phyloP scores from a whole-genome alignment of 306 rosid species.

The Purshia tridentata region DNA sequence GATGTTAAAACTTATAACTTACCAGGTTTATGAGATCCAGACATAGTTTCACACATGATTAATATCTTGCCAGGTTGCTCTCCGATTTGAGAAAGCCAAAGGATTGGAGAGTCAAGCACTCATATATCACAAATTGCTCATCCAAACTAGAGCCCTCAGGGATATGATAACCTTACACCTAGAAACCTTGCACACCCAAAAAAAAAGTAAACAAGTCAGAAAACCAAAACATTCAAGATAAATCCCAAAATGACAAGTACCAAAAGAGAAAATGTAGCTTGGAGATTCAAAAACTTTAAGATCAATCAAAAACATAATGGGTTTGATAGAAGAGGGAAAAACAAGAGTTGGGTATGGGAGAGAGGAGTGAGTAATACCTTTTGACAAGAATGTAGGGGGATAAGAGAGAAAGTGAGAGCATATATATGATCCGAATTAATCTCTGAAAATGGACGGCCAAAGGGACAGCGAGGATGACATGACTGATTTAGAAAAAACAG shows the following conservation, averaged over 20 bases:
- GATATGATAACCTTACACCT: conserved; percentile 16
- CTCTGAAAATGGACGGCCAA: conserved; percentile 23
- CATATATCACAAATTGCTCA: conserved; percentile 36
- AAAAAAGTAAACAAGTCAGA: background rate
- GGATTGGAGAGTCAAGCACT: conserved; percentile 47
- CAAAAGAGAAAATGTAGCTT: background rate
- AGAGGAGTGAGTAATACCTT: conserved; percentile 37
- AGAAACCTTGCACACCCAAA: background rate
- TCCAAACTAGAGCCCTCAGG: conserved; percentile 23
- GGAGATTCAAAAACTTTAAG: background rate
- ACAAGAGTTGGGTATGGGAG: conserved; percentile 9
- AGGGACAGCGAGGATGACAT: conserved; percentile 38
- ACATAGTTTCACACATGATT: conserved; percentile 71
- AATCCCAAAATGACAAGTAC: background rate
- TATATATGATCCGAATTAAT: conserved; percentile 43
- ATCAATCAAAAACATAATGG: background rate
- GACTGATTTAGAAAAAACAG: conserved; percentile 45
- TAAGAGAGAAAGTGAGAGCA: conserved; percentile 28
- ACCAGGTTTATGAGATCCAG: conserved; percentile 48
- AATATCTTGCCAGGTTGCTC: conserved; percentile 38
- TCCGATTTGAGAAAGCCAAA: conserved; percentile 25
- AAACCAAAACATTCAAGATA: background rate
- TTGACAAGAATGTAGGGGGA: conserved; percentile 37
- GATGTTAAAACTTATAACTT: background rate
- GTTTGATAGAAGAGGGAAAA: background rate